Evolutionary conservation across 306 rosid species (phyloP), one percentile per base, ranked within the genome.

Genomic region (Chamaecrista fasciculata): DNA sequence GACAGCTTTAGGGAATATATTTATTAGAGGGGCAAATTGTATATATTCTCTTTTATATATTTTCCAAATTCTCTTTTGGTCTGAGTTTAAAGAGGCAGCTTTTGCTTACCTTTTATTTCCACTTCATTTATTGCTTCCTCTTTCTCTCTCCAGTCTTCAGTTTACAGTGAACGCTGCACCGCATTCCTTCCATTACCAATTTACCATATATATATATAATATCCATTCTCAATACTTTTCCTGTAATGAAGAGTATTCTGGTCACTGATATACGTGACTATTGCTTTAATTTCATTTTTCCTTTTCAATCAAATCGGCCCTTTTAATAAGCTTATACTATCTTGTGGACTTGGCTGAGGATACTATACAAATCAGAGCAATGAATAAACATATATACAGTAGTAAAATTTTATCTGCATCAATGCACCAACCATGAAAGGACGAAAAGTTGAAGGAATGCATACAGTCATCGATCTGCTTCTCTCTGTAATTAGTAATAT

Each of bases 401-500:
- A 56, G 72, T 40, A 36, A 25, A 64, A 75, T 62, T 71, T 74
- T 48, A 75, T 29, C 66, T 66, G 71, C 65, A 21, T 72, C 70
- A 12, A 74, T 65, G 75, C 50, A 63, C 34, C 59, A 19, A 34
- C 26, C n/a, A n/a, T n/a, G 62, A 63, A 71, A 20, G 25, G 39
- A 67, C 76, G 78, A 75, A 79, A 83, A 78, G 86, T 81, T 79
- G 94, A 47, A 50, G 10, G 44, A 66, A 57, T 50, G 67, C 56
- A 57, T 50, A 65, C 56, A 68, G 83, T 65, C 73, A 67, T 74
- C n/a, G n/a, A n/a, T n/a, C 71, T 33, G 6, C 31, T 44, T 3
- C 46, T 7, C n/a, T 2, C 60, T 59, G 67, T 50, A 67, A 70
- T 51, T 20, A 48, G 0, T 18, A 46, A 67, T 70, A 62, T 40